Evolutionary conservation across 129 eudicot species (phyloP).

Genomic region (Lonicera japonica): DNA sequence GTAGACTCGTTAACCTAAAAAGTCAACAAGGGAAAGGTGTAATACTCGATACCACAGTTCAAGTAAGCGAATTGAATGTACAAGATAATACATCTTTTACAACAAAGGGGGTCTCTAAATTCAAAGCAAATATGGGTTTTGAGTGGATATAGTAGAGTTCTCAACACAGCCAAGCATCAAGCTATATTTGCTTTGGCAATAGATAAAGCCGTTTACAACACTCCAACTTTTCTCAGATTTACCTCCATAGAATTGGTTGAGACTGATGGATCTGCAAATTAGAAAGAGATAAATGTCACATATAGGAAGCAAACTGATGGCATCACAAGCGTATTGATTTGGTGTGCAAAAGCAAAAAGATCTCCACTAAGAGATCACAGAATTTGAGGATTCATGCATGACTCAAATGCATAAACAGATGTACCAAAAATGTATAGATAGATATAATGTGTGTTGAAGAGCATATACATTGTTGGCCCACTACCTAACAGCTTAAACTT

Average conservation of each 20-base stretch:
- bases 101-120: neutral
- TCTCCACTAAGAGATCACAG: neutral
- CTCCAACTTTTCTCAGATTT: constrained; percentile 9
- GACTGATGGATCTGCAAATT: constrained; percentile 41
- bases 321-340: neutral
- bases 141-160: no score
- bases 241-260: constrained; percentile 46
- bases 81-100: neutral
- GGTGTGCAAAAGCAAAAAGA: neutral
- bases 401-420: neutral
- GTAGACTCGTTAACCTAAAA: constrained; percentile 50
- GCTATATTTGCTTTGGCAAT: no score
- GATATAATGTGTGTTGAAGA: no score
- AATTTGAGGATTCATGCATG: neutral
- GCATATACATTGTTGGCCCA: no score
- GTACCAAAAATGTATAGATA: no score
- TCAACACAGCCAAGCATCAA: no score
- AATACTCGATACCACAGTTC: neutral
- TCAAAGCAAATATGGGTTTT: no score
- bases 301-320: neutral
- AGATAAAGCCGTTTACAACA: no score
- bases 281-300: constrained; percentile 19
- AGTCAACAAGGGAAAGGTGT: constrained; percentile 8
- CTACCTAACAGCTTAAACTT: no score
- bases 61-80: neutral